A percentile compares a stretch with the other conserved stretches of the same genome.
These are phyloP conservation scores for Lophiotrema nucula DNA, from an alignment of 495 filamentous ascomycete genomes.

Conservation along the genomic window DNA sequence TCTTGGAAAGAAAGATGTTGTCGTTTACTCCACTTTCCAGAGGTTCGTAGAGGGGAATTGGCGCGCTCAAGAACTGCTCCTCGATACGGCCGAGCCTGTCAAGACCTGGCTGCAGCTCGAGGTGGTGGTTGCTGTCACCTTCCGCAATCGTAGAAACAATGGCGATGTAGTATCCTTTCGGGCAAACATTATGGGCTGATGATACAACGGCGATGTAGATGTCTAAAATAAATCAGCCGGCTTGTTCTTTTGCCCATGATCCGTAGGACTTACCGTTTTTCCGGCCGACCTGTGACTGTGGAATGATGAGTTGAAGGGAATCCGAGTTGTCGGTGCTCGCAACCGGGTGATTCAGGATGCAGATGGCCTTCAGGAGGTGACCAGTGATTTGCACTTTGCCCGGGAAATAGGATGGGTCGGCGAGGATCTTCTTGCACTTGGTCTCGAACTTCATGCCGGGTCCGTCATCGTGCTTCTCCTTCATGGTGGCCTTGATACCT, in stretches of 20 bases:
- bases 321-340: slow-evolving; percentile 82
- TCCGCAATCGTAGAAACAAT: slow-evolving; percentile 98
- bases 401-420: slow-evolving; percentile 95
- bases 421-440: slow-evolving; percentile 92
- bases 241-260: background rate
- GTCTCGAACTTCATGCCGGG: slow-evolving; percentile 91
- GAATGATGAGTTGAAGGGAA: slow-evolving; percentile 94
- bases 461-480: slow-evolving; percentile 69
- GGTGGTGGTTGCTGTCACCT: slow-evolving; percentile 83
- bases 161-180: slow-evolving; percentile 98
- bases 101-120: slow-evolving; percentile 90
- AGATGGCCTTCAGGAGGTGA: slow-evolving; percentile 92
- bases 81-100: slow-evolving; percentile 91
- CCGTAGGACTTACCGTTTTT: slow-evolving; percentile 81
- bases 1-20: slow-evolving; percentile 96
- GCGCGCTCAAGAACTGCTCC: slow-evolving; percentile 93
- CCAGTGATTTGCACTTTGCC: slow-evolving; percentile 82
- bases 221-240: slow-evolving; percentile 54
- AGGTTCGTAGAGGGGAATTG: slow-evolving; percentile 92
- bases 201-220: slow-evolving; percentile 98
- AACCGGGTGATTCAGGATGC: slow-evolving; percentile 94
- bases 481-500: slow-evolving; percentile 97
- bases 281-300: slow-evolving; percentile 91
- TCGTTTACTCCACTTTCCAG: slow-evolving; percentile 80
- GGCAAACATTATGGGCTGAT: slow-evolving; percentile 95